Conservation (phyloP, 1,284 basidiomycete species). For the Trametes hirsuta region DNA sequence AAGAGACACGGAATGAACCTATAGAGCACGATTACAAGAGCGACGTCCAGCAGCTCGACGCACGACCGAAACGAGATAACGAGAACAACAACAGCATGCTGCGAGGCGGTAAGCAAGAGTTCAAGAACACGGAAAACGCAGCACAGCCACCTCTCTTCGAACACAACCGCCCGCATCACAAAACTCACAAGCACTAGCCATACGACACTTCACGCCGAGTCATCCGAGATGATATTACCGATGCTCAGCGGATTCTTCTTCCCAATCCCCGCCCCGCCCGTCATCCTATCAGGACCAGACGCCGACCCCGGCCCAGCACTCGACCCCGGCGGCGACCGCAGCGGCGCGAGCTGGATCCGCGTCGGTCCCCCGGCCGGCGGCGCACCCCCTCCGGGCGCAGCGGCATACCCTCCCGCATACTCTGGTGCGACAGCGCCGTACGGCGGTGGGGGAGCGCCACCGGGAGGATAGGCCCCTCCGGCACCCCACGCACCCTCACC, state of each 20-base stretch:
- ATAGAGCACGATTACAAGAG: no score
- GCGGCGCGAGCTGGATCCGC: slow-evolving; percentile 62
- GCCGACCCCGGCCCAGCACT: slow-evolving; percentile 28
- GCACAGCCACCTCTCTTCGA: no score
- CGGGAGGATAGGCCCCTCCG: slow-evolving; percentile 6
- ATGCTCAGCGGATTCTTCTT: slow-evolving; percentile 67
- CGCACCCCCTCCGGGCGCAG: neutral
- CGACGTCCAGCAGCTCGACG: no score
- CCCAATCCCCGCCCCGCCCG: slow-evolving; percentile 22
- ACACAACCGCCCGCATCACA: no score
- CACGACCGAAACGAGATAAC: no score
- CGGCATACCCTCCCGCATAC: slow-evolving; percentile 15
- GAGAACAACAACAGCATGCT: no score
- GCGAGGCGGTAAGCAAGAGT: no score
- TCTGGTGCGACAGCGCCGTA: slow-evolving; percentile 9
- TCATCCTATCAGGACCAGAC: slow-evolving; percentile 25
- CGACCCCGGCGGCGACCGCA: slow-evolving; percentile 37
- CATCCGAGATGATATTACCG: slow-evolving; percentile 70
- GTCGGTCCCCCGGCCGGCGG: slow-evolving; percentile 28
- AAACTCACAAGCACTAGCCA: no score
- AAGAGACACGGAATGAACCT: no score
- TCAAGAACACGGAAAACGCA: no score
- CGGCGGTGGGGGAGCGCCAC: neutral
- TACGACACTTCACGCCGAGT: slow-evolving; percentile 25
- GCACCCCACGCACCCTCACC: slow-evolving; percentile 18